These are phyloP conservation scores for Phalaenopsis hybrid DNA, from an alignment of 116 monocot genomes.

Conservation along the genomic window DNA sequence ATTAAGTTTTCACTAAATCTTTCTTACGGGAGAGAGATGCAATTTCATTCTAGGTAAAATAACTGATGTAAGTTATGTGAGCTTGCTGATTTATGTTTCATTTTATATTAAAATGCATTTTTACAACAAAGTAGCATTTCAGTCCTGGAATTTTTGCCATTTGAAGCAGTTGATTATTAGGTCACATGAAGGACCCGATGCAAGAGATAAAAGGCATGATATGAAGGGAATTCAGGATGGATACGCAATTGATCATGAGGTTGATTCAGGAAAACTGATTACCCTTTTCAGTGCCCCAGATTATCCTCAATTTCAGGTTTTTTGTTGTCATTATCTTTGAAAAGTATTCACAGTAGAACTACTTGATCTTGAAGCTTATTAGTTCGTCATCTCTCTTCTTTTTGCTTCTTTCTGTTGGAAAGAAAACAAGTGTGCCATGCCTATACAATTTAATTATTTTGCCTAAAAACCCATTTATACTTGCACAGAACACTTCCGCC, in stretches of 20 bases:
- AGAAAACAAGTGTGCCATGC: background rate
- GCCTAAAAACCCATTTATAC: background rate
- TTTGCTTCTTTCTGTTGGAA: background rate
- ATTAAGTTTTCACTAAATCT: too few species aligned
- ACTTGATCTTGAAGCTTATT: background rate
- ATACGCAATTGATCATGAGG: constrained; percentile 85
- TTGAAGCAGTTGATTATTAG: constrained; percentile 85
- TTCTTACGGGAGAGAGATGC: too few species aligned
- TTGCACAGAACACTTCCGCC: background rate
- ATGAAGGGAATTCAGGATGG: constrained; percentile 71
- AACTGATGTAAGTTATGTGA: background rate
- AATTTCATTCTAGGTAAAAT: too few species aligned
- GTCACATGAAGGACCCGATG: constrained; percentile 99
- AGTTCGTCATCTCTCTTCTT: background rate
- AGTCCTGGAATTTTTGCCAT: constrained; percentile 14
- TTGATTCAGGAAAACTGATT: constrained; percentile 74
- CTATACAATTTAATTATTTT: background rate
- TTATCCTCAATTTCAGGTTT: constrained; percentile 96
- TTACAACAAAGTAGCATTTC: background rate
- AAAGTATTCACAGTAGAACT: background rate
- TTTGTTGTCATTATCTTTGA: constrained; percentile 1
- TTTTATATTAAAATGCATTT: background rate
- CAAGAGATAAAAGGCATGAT: constrained; percentile 74
- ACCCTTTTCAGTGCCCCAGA: constrained; percentile 97
- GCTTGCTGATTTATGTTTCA: background rate